Base-by-base conservation (phyloP, 2,329 filamentous ascomycete species). In the Rutstroemia sp. region DNA sequence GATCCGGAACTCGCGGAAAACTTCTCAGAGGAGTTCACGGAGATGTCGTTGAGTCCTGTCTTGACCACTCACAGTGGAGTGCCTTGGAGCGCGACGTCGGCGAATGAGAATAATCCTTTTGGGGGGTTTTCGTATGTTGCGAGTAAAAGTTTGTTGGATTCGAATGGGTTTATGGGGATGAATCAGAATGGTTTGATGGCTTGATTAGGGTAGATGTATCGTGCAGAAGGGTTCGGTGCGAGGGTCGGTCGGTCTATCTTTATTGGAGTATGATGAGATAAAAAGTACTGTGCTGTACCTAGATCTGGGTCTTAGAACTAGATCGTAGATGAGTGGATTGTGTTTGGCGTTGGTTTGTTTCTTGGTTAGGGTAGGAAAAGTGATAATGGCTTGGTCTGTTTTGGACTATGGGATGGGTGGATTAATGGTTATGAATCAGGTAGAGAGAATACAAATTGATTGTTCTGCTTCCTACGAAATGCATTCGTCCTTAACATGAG, bases 1-100 rank as follows among this genome's bases (percentile, higher is more conserved):
- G 91, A 99, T 67, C 94, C 94, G 0, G 92, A 95, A 71, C 78
- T 96, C 47, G 94, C 94, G 0, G 95, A 99, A 80, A 99, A 99
- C 74, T 99, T 99, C 73, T 82, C 88, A 0, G 77, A 79, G n/a
- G 91, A 96, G 69, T 99, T 99, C 70, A 99, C 92, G 0, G 85
- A 88, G 55, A 73, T 96, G 61, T 82, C 89, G 3, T 77, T 97
- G 53, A 95, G 88, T 69, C 90, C 91, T 5, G 78, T 88, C 1
- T 69, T 85, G 54, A 73, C 73, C 10, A 72, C 59, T 49, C 52
- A 52, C 2, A 65, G 62, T 49, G 54, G 54, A 12, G 53, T 62
- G 8, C 62, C 61, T 6, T 66, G 67, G 66, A 62, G 59, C 44
- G 54, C 60, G 8, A 57, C 56, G 18, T 54, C 57, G 16, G 54